These are phyloP conservation scores for Elongisporangium undulatum DNA, from an alignment of 352 stramenopile species.

Conservation along the genomic window DNA sequence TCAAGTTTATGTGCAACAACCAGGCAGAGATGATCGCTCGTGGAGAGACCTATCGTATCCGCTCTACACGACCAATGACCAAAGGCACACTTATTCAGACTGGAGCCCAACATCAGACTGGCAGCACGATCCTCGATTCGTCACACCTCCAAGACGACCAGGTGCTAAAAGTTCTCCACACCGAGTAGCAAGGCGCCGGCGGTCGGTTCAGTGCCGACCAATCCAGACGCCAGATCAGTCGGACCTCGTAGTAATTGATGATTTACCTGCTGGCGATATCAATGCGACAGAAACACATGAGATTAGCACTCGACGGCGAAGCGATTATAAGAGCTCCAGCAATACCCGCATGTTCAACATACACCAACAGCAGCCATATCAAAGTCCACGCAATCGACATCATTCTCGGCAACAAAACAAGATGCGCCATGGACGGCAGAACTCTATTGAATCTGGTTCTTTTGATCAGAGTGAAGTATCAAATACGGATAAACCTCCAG, in stretches of 20 bases:
- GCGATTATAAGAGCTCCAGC: background rate
- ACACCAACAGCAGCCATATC: background rate
- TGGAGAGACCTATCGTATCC: background rate
- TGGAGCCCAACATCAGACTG: background rate
- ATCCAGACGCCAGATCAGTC: background rate
- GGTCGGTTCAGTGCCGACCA: background rate
- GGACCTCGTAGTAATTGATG: background rate
- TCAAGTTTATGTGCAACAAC: background rate
- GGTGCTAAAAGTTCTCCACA: background rate
- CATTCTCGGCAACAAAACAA: background rate
- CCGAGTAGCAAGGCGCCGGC: background rate
- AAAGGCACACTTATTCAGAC: background rate
- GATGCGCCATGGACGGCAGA: background rate
- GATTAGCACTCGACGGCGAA: background rate
- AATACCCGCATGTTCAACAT: background rate
- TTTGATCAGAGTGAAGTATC: background rate
- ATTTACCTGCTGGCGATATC: background rate
- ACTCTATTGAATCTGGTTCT: background rate
- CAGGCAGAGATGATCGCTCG: background rate
- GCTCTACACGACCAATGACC: background rate
- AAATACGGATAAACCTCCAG: background rate
- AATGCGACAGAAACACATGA: background rate
- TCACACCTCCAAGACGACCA: background rate
- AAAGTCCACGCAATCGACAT: background rate
- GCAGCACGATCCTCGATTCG: background rate